Base-by-base conservation (phyloP, 192 early-diverging fungal species). In the Coemansia sp. region DNA sequence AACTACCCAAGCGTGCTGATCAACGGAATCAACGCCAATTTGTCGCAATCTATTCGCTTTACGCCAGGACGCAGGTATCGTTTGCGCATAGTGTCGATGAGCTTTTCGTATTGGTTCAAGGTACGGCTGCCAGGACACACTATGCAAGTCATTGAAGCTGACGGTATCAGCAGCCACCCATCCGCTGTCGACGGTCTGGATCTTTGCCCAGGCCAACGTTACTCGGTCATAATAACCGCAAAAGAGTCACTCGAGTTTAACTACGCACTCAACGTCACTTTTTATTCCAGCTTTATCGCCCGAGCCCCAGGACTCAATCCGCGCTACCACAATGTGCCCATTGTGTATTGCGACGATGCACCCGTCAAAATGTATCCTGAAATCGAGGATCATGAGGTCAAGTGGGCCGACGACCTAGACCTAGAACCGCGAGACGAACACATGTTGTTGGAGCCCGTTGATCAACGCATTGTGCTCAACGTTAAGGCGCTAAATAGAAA, bases 81-180 rank as follows among this genome's bases (percentile, higher is more conserved):
- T 55, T 71, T 95, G 63, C 89, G 91, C n/a, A 31, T 95, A 58
- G 82, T 93, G 67, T 89, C 87, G 73, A 91, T 89, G 81, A 82
- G 82, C 17, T 82, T 87, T 4, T 68, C 89, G 55, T 72, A 82
- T 12, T 85, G 82, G 64, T 93, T 88, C 80, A 69, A 84, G 64
- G 82, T 95, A 57, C 78, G 73, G 54, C 84, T 95, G 52, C 89
- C 89, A 59, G 87, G 86, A 21, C 93, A 93, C 74, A 69, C 79
- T 9, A 75, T 95, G 72, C 68, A 79, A 31, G 83, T 95, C 10
- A 89, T 95, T 66, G 93, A 95, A 74, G 80, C 85, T 44, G 91
- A 93, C 48, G 91, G 91, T 44, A 81, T 83, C 47, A 80, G 88
- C 58, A 82, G 82, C 4, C 62, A 86, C 50, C 86, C 85, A 5